These are phyloP conservation scores for Pythium diclinum DNA, from an alignment of 352 stramenopile species.

Conservation along the genomic window DNA sequence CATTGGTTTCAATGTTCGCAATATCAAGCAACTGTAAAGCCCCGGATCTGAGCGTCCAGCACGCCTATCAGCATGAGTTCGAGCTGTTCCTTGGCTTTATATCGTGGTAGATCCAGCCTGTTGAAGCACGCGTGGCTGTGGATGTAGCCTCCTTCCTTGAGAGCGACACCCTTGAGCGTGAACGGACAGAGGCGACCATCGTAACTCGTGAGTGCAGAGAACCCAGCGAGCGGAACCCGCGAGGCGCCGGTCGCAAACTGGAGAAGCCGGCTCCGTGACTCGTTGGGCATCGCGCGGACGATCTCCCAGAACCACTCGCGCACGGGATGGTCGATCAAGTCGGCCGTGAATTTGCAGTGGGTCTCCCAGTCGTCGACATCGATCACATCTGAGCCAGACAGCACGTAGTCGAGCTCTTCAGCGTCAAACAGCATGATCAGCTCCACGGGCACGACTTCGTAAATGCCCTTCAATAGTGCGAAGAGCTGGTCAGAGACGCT, in stretches of 20 bases:
- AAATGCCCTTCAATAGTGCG: slow-evolving; percentile 93
- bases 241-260: slow-evolving; percentile 71
- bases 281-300: slow-evolving; percentile 70
- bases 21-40: slow-evolving; percentile 57
- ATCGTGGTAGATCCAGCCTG: slow-evolving; percentile 94
- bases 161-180: slow-evolving; percentile 43
- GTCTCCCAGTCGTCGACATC: slow-evolving; percentile 93
- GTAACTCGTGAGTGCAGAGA: slow-evolving; percentile 49
- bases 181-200: slow-evolving; percentile 59
- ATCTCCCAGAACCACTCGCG: slow-evolving; percentile 56
- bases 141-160: slow-evolving; percentile 35
- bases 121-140: slow-evolving; percentile 82
- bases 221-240: slow-evolving; percentile 53
- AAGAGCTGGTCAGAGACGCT: slow-evolving; percentile 87
- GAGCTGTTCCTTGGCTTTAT: slow-evolving; percentile 86
- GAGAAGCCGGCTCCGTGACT: slow-evolving; percentile 51
- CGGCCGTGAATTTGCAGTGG: slow-evolving; percentile 51
- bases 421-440: slow-evolving; percentile 91
- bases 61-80: slow-evolving; percentile 58
- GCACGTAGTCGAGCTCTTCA: slow-evolving; percentile 33
- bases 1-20: not conserved
- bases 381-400: slow-evolving; percentile 87
- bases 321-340: slow-evolving; percentile 15
- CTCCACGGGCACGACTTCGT: slow-evolving; percentile 90
- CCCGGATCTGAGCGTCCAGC: slow-evolving; percentile 61